A percentile compares a stretch with the other conserved stretches of the same genome.
Evolutionary conservation across 179 eudicot species (phyloP).

Genomic region (Amaranthus tricolor): DNA sequence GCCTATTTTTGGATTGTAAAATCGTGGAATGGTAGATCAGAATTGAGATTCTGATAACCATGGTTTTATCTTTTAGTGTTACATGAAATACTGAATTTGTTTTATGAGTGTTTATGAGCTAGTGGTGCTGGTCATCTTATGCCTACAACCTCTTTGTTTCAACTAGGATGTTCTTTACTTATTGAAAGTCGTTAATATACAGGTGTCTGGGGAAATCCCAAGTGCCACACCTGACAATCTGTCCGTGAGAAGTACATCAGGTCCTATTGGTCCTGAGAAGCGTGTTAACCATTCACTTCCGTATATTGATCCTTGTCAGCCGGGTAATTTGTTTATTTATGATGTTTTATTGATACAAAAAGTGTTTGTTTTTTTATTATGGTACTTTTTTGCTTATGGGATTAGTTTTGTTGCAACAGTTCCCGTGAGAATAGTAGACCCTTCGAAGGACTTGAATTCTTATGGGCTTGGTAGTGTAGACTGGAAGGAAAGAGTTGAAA

Average conservation of each 20-base stretch:
- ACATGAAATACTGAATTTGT: too few relatives aligned
- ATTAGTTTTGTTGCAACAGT: slow-evolving; percentile 41
- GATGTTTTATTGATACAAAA: background rate
- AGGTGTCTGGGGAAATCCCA: slow-evolving; percentile 92
- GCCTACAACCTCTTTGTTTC: too few relatives aligned
- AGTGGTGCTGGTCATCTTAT: too few relatives aligned
- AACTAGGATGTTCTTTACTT: background rate
- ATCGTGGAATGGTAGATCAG: too few relatives aligned
- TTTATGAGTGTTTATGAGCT: background rate
- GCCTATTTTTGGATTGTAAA: too few relatives aligned
- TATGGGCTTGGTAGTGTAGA: slow-evolving; percentile 86
- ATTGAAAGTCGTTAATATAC: slow-evolving; percentile 15
- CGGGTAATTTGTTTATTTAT: slow-evolving; percentile 47
- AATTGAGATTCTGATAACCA: too few relatives aligned
- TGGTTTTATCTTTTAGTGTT: too few relatives aligned
- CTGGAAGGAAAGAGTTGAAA: slow-evolving; percentile 96
- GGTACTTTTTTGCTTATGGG: slow-evolving; percentile 12
- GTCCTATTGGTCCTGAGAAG: slow-evolving; percentile 88
- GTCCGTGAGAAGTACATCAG: slow-evolving; percentile 91
- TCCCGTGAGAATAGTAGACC: slow-evolving; percentile 88
- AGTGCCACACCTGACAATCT: slow-evolving; percentile 71
- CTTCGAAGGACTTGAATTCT: slow-evolving; percentile 87
- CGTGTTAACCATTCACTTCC: slow-evolving; percentile 68
- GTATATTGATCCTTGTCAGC: slow-evolving; percentile 85
- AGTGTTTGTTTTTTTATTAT: background rate